Percentiles rank a stretch among this genome's conserved stretches.
These are phyloP conservation scores for Fusarium hainanense DNA, from an alignment of 2,329 filamentous ascomycete genomes.

Conservation along the genomic window DNA sequence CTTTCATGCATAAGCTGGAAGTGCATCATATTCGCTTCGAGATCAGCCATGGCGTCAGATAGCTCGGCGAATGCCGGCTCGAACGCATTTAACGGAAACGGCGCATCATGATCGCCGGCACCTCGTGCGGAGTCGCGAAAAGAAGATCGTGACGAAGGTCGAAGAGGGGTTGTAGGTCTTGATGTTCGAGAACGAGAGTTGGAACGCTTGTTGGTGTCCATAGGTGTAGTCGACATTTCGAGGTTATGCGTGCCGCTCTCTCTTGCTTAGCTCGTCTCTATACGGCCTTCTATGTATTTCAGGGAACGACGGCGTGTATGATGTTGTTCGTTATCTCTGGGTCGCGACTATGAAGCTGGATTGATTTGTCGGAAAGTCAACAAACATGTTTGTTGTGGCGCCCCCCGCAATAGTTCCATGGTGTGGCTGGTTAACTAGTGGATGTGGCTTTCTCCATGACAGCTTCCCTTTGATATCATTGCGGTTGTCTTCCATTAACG, in stretches of 20 bases:
- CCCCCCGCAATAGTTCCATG: conserved; percentile 15
- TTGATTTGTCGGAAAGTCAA: conserved; percentile 32
- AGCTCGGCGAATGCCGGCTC: conserved; percentile 94
- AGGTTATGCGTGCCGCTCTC: background rate
- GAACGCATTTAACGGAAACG: conserved; percentile 81
- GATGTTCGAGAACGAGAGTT: conserved; percentile 73
- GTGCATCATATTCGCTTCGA: conserved; percentile 98
- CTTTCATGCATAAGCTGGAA: conserved; percentile 98
- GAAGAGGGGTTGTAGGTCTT: conserved; percentile 90
- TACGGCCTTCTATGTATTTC: background rate
- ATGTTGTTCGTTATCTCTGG: background rate
- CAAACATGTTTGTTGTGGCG: conserved; percentile 33
- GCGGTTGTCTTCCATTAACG: background rate
- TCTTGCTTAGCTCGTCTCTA: background rate
- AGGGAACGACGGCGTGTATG: background rate
- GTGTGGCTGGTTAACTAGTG: conserved; percentile 17
- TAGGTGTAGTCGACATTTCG: conserved; percentile 46
- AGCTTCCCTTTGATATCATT: conserved; percentile 2
- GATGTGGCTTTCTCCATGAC: conserved; percentile 22
- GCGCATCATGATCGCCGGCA: conserved; percentile 61
- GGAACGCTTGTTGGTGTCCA: conserved; percentile 56
- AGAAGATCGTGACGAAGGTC: conserved; percentile 88
- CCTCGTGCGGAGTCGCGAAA: conserved; percentile 79
- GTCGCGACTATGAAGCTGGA: conserved; percentile 12
- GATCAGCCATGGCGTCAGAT: conserved; percentile 91